Base-by-base conservation (phyloP, 352 stramenopile genomes). In the Lagenidium sp. region DNA sequence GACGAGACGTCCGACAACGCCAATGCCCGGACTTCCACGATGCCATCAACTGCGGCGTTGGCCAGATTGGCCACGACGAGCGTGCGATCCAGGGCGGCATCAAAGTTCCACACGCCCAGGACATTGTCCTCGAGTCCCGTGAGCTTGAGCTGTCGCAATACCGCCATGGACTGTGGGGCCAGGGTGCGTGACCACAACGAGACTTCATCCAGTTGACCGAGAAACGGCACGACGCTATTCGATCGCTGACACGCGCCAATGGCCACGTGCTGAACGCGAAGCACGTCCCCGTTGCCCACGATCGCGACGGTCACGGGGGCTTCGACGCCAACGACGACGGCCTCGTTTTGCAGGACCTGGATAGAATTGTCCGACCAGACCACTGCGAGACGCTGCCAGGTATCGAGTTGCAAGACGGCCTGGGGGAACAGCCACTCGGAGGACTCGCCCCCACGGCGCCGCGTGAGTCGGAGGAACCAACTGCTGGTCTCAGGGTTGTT, bases 151-250 rank as follows among this genome's bases (percentile, higher is more conserved):
- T 12, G 31, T 2, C 21, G 7, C 5, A 24, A 21, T 16, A n/a
- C n/a, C 20, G 2, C 6, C 53, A 16, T 2, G 25, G 4, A 22
- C 29, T 19, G n/a, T 4, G 25, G 38, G 21, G 57, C 25, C 15
- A 61, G 38, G 1, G 20, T 16, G 12, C 6, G 24, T 2, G 40
- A 47, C 63, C 63, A 73, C 1, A 68, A 19, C 1, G 58, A 73
- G 10, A 68, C 8, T 41, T 73, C 58, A 26, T 73, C 63, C 6
- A 73, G 56, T 16, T 38, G 24, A 0, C 57, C 62, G 0, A 53
- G 49, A 36, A 63, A 68, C 21, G 44, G 38, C 3, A 53, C 13
- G 1, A 58, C 4, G 29, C 20, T 31, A 13, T 25, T 15, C 21
- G n/a, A 16, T 6, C 41, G 32, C 4, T 44, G 20, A 7, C 56